These are phyloP conservation scores for Crithidia thermophila DNA, from an alignment of 208 protist genomes.

Conservation along the genomic window DNA sequence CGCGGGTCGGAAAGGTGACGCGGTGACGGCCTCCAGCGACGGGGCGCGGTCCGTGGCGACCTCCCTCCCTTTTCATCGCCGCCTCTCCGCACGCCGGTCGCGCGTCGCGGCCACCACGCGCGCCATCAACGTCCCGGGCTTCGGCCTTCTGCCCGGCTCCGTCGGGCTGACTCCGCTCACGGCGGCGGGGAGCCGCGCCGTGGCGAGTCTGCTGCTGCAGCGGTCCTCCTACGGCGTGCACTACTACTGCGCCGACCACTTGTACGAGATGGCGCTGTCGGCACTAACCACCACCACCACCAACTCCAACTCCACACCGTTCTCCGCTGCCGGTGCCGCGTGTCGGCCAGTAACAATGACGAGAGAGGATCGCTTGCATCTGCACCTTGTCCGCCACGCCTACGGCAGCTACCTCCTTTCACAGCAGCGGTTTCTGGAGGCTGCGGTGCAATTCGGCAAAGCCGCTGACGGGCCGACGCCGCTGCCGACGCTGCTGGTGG, in stretches of 20 bases:
- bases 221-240: not conserved
- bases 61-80: not conserved
- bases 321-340: slow-evolving; percentile 6
- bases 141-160: slow-evolving; percentile 21
- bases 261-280: slow-evolving; percentile 20
- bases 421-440: slow-evolving; percentile 17
- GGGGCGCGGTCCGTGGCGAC: not conserved
- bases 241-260: slow-evolving; percentile 21
- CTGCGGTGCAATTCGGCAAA: slow-evolving; percentile 25
- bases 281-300: too few relatives aligned
- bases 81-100: not conserved
- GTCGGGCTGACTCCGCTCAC: slow-evolving; percentile 17
- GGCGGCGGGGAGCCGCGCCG: not conserved
- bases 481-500: slow-evolving; percentile 7
- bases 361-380: not conserved
- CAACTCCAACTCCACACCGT: too few relatives aligned
- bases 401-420: slow-evolving; percentile 24
- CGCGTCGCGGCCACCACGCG: too few relatives aligned
- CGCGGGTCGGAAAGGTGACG: not conserved
- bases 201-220: slow-evolving; percentile 17
- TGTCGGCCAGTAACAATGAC: not conserved
- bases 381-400: slow-evolving; percentile 9
- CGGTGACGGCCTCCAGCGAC: not conserved
- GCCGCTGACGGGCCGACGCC: slow-evolving; percentile 8
- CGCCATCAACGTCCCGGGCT: slow-evolving; percentile 22